Conservation (phyloP, 2,329 filamentous ascomycete genomes). For the Sporothrix variecibatus region DNA sequence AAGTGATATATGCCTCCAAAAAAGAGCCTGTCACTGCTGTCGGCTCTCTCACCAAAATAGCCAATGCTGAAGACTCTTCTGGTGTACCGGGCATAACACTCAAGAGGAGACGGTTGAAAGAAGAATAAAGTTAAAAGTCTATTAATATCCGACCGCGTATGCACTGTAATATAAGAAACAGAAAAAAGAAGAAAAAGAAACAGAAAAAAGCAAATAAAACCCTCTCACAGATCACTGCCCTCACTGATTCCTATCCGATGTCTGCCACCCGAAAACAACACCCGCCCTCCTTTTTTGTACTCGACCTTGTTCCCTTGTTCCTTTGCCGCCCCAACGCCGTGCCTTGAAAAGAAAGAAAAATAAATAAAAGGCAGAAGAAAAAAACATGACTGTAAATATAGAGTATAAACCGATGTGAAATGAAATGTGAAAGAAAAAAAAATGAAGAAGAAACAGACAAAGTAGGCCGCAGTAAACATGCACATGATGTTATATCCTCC, state of each 20-base stretch:
- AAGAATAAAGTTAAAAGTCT: background rate
- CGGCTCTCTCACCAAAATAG: no score
- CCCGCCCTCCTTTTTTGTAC: background rate
- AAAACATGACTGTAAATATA: background rate
- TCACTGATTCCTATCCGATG: background rate
- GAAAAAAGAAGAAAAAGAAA: background rate
- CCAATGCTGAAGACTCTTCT: no score
- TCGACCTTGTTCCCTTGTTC: background rate
- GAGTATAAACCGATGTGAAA: background rate
- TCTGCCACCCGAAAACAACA: background rate
- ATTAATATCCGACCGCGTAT: background rate
- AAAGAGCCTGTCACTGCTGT: no score
- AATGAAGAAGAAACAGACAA: background rate
- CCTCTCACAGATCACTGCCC: background rate
- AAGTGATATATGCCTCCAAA: no score
- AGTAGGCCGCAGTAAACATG: conserved; percentile 1
- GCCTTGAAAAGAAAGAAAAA: background rate
- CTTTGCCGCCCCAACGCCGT: background rate
- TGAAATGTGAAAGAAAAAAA: background rate
- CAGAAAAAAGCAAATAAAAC: background rate
- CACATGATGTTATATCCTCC: background rate
- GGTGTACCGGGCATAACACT: no score
- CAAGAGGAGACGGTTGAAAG: background rate
- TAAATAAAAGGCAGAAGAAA: background rate
- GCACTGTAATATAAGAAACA: background rate